A percentile compares a stretch with the other conserved stretches of the same genome.
Conservation (phyloP, 2,329 filamentous ascomycete genomes). For the Neodidymelliopsis sp. region DNA sequence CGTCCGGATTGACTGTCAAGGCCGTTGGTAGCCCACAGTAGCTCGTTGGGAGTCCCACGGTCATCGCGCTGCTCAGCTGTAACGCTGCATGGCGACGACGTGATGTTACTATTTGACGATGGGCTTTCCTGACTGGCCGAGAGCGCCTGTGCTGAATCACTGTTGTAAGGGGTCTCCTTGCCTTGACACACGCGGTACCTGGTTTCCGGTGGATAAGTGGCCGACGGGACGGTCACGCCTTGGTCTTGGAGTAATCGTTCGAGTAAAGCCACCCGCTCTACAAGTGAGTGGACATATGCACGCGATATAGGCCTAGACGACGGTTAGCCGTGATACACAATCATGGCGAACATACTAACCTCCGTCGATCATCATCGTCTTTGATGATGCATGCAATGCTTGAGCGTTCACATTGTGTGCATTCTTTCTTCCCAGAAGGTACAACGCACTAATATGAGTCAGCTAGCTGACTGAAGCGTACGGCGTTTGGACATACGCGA, state of each 20-base stretch:
- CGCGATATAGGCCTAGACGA: slow-evolving; percentile 61
- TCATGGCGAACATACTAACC: slow-evolving; percentile 49
- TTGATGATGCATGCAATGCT: slow-evolving; percentile 63
- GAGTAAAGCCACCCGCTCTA: slow-evolving; percentile 61
- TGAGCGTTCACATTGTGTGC: slow-evolving; percentile 61
- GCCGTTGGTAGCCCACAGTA: not conserved
- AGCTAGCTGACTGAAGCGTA: slow-evolving; percentile 27
- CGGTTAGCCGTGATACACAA: slow-evolving; percentile 9
- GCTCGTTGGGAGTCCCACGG: not conserved
- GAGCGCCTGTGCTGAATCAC: not conserved
- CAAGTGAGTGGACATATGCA: slow-evolving; percentile 65
- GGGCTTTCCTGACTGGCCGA: not conserved
- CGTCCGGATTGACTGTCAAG: not conserved
- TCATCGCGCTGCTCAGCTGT: not conserved
- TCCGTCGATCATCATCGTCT: slow-evolving; percentile 64
- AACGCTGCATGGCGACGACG: not conserved
- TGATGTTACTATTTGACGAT: not conserved
- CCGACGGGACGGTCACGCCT: slow-evolving; percentile 59
- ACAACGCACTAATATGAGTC: slow-evolving; percentile 58
- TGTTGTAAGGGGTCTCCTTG: not conserved
- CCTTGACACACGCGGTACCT: slow-evolving; percentile 27
- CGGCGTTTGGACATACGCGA: slow-evolving; percentile 39
- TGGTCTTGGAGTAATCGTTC: slow-evolving; percentile 61
- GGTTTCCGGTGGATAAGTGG: slow-evolving; percentile 63
- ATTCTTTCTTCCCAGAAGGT: slow-evolving; percentile 59